These are phyloP conservation scores for Phaeomoniella chlamydospora DNA, from an alignment of 2,329 filamentous ascomycete species.

Conservation along the genomic window DNA sequence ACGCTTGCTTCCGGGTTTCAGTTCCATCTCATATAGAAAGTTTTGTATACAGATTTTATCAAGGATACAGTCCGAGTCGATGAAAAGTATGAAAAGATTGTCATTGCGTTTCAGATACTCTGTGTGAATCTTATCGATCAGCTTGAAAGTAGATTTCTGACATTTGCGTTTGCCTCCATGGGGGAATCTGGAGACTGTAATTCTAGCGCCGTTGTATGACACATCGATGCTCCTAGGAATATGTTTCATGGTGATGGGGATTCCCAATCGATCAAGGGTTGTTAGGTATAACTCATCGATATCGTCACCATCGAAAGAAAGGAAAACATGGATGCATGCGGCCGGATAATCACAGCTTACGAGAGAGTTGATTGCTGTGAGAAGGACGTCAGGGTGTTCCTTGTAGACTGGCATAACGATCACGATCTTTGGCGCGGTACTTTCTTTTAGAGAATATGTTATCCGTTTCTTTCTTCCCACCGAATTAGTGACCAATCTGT, in stretches of 20 bases:
- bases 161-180: slow-evolving; percentile 91
- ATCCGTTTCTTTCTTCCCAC: slow-evolving; percentile 70
- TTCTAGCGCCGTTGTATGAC: slow-evolving; percentile 62
- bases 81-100: slow-evolving; percentile 89
- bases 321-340: slow-evolving; percentile 83
- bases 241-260: slow-evolving; percentile 58
- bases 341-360: slow-evolving; percentile 89
- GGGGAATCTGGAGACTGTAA: slow-evolving; percentile 83
- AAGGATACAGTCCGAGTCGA: slow-evolving; percentile 92
- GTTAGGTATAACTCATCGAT: slow-evolving; percentile 81
- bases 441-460: slow-evolving; percentile 70
- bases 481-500: slow-evolving; percentile 76
- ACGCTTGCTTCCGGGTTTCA: slow-evolving; percentile 79
- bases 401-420: slow-evolving; percentile 97
- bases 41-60: slow-evolving; percentile 88
- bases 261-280: slow-evolving; percentile 71
- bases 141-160: slow-evolving; percentile 82
- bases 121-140: slow-evolving; percentile 85
- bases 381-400: slow-evolving; percentile 68
- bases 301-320: slow-evolving; percentile 85
- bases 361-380: slow-evolving; percentile 79
- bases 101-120: slow-evolving; percentile 78
- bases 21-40: slow-evolving; percentile 97
- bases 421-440: slow-evolving; percentile 81
- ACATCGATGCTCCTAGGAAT: slow-evolving; percentile 89